phyloP scores from a whole-genome alignment of 1,284 basidiomycete genomes.

The Fistulinella cinereoalba region DNA sequence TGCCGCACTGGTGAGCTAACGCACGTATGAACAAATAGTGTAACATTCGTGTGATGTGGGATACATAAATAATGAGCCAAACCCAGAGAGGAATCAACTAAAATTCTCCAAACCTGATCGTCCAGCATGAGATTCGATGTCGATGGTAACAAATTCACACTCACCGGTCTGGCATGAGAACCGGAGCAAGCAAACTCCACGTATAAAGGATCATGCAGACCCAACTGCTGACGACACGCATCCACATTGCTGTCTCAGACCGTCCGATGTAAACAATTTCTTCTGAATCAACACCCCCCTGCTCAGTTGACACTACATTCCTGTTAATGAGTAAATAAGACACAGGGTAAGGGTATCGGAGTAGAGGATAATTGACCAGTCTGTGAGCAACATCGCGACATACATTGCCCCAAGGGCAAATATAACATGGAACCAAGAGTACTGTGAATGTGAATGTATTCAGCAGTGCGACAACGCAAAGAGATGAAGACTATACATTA shows the following conservation, averaged over 20 bases:
- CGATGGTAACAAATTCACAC: slow-evolving; percentile 10
- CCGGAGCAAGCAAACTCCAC: slow-evolving; percentile 90
- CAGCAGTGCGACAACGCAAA: slow-evolving; percentile 2
- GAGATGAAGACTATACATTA: slow-evolving; percentile 57
- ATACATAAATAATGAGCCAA: slow-evolving; percentile 5
- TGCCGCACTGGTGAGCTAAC: too few species aligned
- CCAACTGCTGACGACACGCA: slow-evolving; percentile 95
- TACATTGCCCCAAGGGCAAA: slow-evolving; percentile 98
- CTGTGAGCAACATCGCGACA: slow-evolving; percentile 96
- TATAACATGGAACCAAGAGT: slow-evolving; percentile 98
- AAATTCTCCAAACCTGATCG: slow-evolving; percentile 35
- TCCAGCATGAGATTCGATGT: background rate
- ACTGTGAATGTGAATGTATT: slow-evolving; percentile 54
- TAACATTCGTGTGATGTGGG: too few species aligned
- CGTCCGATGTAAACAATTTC: slow-evolving; percentile 92
- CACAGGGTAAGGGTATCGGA: slow-evolving; percentile 3
- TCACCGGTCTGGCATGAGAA: slow-evolving; percentile 83
- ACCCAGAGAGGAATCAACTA: slow-evolving; percentile 9
- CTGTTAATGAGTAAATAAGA: slow-evolving; percentile 37
- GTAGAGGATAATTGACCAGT: slow-evolving; percentile 69
- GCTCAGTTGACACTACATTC: slow-evolving; percentile 67
- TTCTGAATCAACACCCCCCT: slow-evolving; percentile 47
- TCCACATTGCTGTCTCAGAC: slow-evolving; percentile 98
- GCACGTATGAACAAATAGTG: too few species aligned
- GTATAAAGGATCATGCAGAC: slow-evolving; percentile 86